These are phyloP conservation scores for Populus ilicifolia DNA, from an alignment of 345 rosid species.

Conservation along the genomic window DNA sequence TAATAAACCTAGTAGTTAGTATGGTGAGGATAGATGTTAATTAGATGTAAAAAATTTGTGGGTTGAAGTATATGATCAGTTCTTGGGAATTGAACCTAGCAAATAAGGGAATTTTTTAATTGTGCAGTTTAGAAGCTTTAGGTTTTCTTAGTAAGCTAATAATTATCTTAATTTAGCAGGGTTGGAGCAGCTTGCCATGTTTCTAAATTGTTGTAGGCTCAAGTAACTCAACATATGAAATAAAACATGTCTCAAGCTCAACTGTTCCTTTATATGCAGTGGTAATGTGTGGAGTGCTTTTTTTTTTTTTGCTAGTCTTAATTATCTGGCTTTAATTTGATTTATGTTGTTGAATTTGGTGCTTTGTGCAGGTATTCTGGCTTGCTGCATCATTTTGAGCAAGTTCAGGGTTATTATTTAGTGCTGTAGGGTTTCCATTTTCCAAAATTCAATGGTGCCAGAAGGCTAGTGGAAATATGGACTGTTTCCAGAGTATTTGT, in stretches of 20 bases:
- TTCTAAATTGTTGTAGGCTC: not conserved
- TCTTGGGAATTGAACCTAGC: not conserved
- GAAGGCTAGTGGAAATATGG: constrained; percentile 49
- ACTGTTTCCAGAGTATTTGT: constrained; percentile 35
- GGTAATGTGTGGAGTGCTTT: not conserved
- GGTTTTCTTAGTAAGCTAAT: not conserved
- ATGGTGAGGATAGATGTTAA: not conserved
- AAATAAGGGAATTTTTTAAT: not conserved
- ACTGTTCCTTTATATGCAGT: not conserved
- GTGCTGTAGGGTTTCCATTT: constrained; percentile 24
- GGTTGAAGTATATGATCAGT: not conserved
- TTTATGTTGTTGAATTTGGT: not conserved
- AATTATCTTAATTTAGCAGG: not conserved
- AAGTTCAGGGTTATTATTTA: constrained; percentile 12
- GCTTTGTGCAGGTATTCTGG: constrained; percentile 19
- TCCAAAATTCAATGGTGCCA: constrained; percentile 47
- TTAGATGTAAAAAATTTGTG: not conserved
- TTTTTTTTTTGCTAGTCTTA: not conserved
- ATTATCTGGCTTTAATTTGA: not conserved
- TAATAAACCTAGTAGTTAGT: not conserved
- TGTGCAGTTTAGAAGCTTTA: not conserved
- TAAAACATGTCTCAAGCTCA: constrained; percentile 1
- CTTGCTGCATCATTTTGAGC: constrained; percentile 13
- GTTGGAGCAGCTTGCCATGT: not conserved
- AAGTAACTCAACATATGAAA: not conserved